phyloP scores from a whole-genome alignment of 1,284 basidiomycete genomes.

The Puccinia polysora region DNA sequence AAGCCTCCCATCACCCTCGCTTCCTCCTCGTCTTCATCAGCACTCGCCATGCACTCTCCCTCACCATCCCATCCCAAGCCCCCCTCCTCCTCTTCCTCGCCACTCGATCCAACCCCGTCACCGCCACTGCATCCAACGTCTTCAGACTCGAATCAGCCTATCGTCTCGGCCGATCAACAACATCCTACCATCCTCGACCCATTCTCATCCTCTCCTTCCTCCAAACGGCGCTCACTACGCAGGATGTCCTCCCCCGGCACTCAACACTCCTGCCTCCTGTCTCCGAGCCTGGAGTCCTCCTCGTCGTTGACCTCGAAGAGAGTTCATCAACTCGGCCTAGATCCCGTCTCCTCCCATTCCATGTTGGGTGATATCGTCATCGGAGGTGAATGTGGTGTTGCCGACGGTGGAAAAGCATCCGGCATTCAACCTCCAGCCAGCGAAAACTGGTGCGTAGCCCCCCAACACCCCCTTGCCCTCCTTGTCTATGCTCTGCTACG shows the following conservation, averaged over 20 bases:
- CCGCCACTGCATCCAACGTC: not conserved
- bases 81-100: not conserved
- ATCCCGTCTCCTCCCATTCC: not conserved
- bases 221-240: conserved; percentile 2
- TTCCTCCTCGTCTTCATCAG: not conserved
- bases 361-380: conserved; percentile 13
- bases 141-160: not conserved
- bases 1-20: not conserved
- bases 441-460: conserved; percentile 10
- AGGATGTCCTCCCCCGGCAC: conserved; percentile 30
- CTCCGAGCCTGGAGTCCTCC: not conserved
- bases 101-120: not conserved
- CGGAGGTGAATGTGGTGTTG: conserved; percentile 28
- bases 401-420: conserved; percentile 27
- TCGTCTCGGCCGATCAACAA: no score
- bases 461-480: not conserved
- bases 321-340: conserved; percentile 3
- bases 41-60: not conserved
- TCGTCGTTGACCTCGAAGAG: not conserved
- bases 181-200: no score
- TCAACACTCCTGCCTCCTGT: not conserved
- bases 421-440: conserved; percentile 6
- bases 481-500: not conserved
- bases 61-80: not conserved
- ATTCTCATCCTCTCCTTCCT: no score